These are phyloP conservation scores for Paecilomyces sp. DNA, from an alignment of 2,329 filamentous ascomycete species.

Conservation along the genomic window DNA sequence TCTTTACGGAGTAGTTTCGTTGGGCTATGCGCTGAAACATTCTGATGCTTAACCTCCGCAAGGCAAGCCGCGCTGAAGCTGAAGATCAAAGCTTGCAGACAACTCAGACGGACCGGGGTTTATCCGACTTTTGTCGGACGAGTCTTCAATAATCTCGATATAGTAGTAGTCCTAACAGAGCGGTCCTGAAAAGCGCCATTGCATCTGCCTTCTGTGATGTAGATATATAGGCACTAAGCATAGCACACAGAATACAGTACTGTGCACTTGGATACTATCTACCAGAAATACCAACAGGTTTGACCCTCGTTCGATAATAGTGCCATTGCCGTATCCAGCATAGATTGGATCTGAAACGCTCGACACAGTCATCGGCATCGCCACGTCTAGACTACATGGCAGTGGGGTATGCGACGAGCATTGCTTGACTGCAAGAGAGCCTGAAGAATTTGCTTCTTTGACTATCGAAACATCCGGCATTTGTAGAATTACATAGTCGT, in stretches of 20 bases:
- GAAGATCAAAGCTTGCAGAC: background rate
- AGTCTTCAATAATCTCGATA: background rate
- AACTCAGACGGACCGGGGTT: background rate
- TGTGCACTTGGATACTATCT: background rate
- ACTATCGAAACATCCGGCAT: background rate
- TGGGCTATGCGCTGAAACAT: background rate
- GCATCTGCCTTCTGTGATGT: background rate
- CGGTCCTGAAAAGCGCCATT: background rate
- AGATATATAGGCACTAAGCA: background rate
- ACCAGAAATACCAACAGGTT: background rate
- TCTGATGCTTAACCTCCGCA: background rate
- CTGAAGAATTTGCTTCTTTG: background rate
- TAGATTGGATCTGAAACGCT: background rate
- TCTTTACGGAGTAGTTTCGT: background rate
- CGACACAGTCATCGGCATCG: background rate
- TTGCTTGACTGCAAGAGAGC: background rate
- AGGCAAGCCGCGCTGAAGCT: background rate
- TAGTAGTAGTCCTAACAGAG: background rate
- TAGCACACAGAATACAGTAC: background rate
- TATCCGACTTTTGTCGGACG: background rate
- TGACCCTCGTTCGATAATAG: background rate
- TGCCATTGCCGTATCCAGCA: background rate
- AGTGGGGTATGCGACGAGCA: background rate
- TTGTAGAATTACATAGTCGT: background rate
- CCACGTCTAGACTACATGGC: background rate